Evolutionary conservation across 2,329 filamentous ascomycete species (phyloP).

Genomic region (Hirsutella minnesotensis): DNA sequence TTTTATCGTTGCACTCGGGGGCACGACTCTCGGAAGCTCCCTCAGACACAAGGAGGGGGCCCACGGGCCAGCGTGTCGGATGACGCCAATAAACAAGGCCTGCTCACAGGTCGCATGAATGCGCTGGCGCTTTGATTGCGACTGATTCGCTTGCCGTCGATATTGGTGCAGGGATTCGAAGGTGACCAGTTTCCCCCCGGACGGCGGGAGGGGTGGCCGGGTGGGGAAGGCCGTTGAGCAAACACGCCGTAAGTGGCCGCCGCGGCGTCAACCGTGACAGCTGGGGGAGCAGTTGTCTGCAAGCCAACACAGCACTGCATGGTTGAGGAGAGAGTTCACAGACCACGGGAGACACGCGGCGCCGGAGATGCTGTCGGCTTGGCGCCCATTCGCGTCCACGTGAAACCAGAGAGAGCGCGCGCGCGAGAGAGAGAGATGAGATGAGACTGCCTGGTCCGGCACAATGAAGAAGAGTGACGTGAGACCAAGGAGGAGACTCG

Average conservation of each 20-base stretch:
- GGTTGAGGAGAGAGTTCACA: slow-evolving; percentile 1
- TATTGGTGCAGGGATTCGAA: slow-evolving; percentile 16
- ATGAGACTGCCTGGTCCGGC: neutral
- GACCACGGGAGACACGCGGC: neutral
- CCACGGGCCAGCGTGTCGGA: slow-evolving; percentile 12
- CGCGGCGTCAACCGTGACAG: slow-evolving; percentile 19
- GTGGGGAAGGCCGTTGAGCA: slow-evolving; percentile 21
- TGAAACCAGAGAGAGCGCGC: neutral
- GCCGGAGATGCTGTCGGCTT: neutral
- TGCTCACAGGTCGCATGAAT: slow-evolving; percentile 35
- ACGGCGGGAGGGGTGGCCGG: slow-evolving; percentile 18
- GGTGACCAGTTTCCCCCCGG: slow-evolving; percentile 27
- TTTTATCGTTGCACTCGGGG: slow-evolving; percentile 31
- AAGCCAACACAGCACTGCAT: slow-evolving; percentile 33
- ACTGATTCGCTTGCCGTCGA: slow-evolving; percentile 19
- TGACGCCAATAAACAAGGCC: slow-evolving; percentile 15
- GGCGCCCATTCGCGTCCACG: neutral
- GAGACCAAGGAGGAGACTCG: too few species aligned
- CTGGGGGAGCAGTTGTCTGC: slow-evolving; percentile 29
- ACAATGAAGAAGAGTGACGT: too few species aligned
- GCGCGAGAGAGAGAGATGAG: neutral
- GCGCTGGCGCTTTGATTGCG: slow-evolving; percentile 32
- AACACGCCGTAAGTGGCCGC: slow-evolving; percentile 24
- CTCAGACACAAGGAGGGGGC: slow-evolving; percentile 3
- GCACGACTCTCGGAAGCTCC: slow-evolving; percentile 11